Percentiles rank a stretch among this genome's conserved stretches.
Evolutionary conservation across 345 rosid species (phyloP).

Genomic region (thale cress (Arabidopsis thaliana)): TAIR10.1 NC_003074.8:6655501-6656000

Average conservation of each 20-base stretch:
- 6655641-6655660: conserved; percentile 88
- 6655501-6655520: conserved; percentile 21
- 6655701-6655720: conserved; percentile 21
- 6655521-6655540: conserved; percentile 26
- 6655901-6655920: conserved; percentile 27
- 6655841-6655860: conserved; percentile 57
- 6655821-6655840: conserved; percentile 98
- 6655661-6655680: conserved; percentile 78
- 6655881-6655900: conserved; percentile 21
- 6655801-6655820: conserved; percentile 93
- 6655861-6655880: conserved; percentile 31
- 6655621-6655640: conserved; percentile 96
- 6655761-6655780: conserved; percentile 95
- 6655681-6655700: conserved; percentile 55
- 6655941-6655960: conserved; percentile 22
- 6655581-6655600: conserved; percentile 72
- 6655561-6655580: conserved; percentile 12
- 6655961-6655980: conserved; percentile 15
- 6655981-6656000: conserved; percentile 1
- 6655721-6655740: conserved; percentile 13
- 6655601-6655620: conserved; percentile 99
- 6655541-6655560: conserved; percentile 8
- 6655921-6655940: conserved; percentile 18
- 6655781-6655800: conserved; percentile 85
- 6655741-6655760: conserved; percentile 36